A percentile compares a stretch with the other conserved stretches of the same genome.
phyloP scores from a whole-genome alignment of 805 yeast genomes.

The Candida jianshihensis region DNA sequence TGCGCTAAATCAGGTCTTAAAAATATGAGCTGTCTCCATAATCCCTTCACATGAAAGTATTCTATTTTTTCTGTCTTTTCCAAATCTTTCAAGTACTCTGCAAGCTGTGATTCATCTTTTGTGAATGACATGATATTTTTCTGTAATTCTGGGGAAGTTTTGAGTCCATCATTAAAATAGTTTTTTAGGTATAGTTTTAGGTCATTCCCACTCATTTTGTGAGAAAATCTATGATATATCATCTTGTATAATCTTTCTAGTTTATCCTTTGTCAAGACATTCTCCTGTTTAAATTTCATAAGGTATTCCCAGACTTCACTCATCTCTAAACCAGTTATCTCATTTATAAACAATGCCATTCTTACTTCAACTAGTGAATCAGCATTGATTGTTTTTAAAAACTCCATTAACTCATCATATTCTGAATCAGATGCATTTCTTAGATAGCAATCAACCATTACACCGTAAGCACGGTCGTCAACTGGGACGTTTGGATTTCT shows the following conservation, averaged over 20 bases:
- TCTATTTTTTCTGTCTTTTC: constrained; percentile 1
- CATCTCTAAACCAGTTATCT: background rate
- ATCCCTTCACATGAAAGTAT: constrained; percentile 3
- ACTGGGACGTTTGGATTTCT: constrained; percentile 17
- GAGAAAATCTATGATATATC: constrained; percentile 5
- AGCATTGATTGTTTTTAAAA: constrained; percentile 7
- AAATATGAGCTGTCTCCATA: constrained; percentile 7
- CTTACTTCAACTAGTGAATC: constrained; percentile 5
- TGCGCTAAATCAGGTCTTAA: no score
- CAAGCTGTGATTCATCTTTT: background rate
- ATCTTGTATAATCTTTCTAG: constrained; percentile 5
- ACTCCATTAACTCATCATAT: constrained; percentile 1
- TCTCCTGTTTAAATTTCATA: background rate
- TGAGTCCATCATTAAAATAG: constrained; percentile 8
- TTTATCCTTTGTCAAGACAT: constrained; percentile 2
- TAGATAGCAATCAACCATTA: constrained; percentile 3
- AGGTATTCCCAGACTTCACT: background rate
- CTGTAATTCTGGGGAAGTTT: background rate
- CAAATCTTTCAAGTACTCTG: background rate
- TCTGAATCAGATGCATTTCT: constrained; percentile 4
- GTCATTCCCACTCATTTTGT: constrained; percentile 8
- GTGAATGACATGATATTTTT: constrained; percentile 5
- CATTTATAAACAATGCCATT: constrained; percentile 5
- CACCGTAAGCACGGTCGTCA: constrained; percentile 11
- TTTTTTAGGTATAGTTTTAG: constrained; percentile 4